Conservation (phyloP, 106 monocot species). For the Acanthochlamys bracteata region DNA sequence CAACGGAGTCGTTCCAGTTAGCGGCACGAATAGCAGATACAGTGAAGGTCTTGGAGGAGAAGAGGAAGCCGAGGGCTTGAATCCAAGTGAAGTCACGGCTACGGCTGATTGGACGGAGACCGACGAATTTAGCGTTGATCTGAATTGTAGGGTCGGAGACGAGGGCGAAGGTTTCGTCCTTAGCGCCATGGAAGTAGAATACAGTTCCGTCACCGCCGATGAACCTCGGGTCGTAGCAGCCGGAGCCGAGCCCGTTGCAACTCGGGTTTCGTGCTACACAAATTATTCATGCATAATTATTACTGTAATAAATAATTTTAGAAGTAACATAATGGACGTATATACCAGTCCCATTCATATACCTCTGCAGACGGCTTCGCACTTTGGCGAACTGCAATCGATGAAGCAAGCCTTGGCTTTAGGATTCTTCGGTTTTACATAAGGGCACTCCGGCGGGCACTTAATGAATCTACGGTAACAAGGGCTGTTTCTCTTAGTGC, state of each 20-base stretch:
- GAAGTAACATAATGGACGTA: neutral
- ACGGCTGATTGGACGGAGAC: neutral
- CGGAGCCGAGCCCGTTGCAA: conserved; percentile 2
- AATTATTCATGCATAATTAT: neutral
- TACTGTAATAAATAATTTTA: neutral
- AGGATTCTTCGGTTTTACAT: neutral
- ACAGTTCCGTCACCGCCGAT: conserved; percentile 4
- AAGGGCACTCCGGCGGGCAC: neutral
- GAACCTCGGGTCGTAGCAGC: conserved; percentile 4
- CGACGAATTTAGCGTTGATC: conserved; percentile 7
- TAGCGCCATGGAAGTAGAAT: conserved; percentile 8
- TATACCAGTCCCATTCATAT: neutral
- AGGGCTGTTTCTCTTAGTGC: neutral
- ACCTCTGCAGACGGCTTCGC: conserved; percentile 4
- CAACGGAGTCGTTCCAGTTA: neutral
- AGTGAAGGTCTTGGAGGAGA: neutral
- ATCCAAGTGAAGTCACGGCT: conserved; percentile 8
- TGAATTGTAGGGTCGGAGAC: neutral
- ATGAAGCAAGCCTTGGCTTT: neutral
- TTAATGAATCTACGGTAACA: neutral
- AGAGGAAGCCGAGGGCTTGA: conserved; percentile 2
- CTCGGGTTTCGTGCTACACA: neutral
- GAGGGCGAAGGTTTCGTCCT: conserved; percentile 1
- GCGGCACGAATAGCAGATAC: neutral
- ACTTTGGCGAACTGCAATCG: conserved; percentile 1